Percentiles rank a stretch among this genome's conserved stretches.
These are phyloP conservation scores for Henckelia pumila DNA, from an alignment of 257 asterid genomes.

Conservation along the genomic window DNA sequence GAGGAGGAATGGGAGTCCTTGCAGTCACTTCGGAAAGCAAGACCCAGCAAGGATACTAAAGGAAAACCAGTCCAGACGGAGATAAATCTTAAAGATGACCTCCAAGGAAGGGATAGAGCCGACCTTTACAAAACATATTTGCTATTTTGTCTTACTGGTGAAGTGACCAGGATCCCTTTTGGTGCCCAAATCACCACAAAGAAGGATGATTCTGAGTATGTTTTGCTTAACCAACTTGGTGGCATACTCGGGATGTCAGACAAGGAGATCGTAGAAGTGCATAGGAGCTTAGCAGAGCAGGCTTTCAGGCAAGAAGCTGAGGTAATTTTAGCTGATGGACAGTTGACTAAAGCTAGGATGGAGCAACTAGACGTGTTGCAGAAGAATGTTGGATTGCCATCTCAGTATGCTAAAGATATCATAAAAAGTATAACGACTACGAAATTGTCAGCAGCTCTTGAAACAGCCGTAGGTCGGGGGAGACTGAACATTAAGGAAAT, in stretches of 20 bases:
- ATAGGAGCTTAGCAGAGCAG: constrained; percentile 84
- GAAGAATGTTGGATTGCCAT: constrained; percentile 79
- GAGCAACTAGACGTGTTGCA: constrained; percentile 79
- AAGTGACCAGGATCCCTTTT: constrained; percentile 71
- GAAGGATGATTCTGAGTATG: constrained; percentile 83
- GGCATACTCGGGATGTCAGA: constrained; percentile 73
- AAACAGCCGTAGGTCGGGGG: constrained; percentile 86
- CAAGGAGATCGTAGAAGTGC: constrained; percentile 80
- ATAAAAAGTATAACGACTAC: constrained; percentile 70
- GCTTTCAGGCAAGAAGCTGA: constrained; percentile 91
- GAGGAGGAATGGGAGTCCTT: constrained; percentile 85
- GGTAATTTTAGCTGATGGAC: constrained; percentile 93
- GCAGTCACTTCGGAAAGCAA: constrained; percentile 70
- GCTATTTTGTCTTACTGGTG: constrained; percentile 80
- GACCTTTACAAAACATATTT: constrained; percentile 91
- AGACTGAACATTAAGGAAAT: constrained; percentile 89
- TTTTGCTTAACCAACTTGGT: constrained; percentile 70
- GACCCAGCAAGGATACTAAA: constrained; percentile 43
- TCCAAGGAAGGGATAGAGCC: constrained; percentile 75
- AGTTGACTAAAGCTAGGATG: constrained; percentile 66
- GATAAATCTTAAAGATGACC: constrained; percentile 85
- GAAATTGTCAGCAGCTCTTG: constrained; percentile 85
- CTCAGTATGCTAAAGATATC: constrained; percentile 75
- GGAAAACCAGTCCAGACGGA: constrained; percentile 66
- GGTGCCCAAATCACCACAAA: constrained; percentile 72